Evolutionary conservation across 192 early-diverging fungal genomes (phyloP).

Genomic region (Globomyces pollinis-pini): DNA sequence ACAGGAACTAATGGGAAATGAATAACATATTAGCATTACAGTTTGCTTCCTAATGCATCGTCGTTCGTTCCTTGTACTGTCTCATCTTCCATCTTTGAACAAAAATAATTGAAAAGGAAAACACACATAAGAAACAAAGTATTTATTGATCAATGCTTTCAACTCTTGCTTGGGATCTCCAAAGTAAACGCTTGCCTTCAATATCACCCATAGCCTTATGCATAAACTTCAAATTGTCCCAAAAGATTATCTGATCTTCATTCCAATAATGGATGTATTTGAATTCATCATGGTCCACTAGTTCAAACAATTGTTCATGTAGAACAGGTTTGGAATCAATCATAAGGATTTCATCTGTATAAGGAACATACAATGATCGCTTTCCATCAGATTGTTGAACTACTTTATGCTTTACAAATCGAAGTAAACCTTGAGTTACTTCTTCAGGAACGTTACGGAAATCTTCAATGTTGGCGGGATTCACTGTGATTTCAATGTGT

Average conservation of each 20-base stretch:
- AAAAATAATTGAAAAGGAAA: no score
- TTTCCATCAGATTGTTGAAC: not conserved
- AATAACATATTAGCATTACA: no score
- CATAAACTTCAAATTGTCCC: not conserved
- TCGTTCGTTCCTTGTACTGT: constrained; percentile 82
- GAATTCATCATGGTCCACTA: not conserved
- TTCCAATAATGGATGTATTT: not conserved
- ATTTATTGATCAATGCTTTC: no score
- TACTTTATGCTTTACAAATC: not conserved
- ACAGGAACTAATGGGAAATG: constrained; percentile 36
- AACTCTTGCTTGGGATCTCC: not conserved
- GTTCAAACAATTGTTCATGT: not conserved
- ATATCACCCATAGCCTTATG: not conserved
- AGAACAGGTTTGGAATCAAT: not conserved
- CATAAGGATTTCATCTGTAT: not conserved
- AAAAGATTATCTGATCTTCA: not conserved
- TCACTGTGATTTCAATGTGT: not conserved
- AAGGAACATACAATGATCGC: not conserved
- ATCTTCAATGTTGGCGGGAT: not conserved
- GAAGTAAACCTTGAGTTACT: not conserved
- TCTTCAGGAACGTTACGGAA: not conserved
- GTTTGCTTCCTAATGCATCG: constrained; percentile 75
- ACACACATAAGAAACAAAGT: no score
- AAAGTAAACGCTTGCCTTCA: not conserved
- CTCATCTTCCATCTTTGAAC: constrained; percentile 19